phyloP scores from a whole-genome alignment of 1,284 basidiomycete genomes.

The Pholiota adiposa region DNA sequence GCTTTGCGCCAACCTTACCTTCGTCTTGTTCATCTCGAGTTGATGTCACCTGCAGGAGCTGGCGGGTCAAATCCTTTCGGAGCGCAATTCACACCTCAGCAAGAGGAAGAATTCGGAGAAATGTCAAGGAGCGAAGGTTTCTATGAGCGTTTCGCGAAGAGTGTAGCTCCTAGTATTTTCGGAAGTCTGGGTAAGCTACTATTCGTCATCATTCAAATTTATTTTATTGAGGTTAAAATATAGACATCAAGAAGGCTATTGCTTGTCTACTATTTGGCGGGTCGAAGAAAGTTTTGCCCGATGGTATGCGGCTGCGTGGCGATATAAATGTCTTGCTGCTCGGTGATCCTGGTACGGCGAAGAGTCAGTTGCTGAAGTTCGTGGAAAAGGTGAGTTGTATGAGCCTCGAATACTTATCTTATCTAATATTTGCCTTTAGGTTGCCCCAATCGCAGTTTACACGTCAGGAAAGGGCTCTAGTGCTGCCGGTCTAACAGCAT shows the following conservation, averaged over 20 bases:
- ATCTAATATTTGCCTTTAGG: constrained; percentile 45
- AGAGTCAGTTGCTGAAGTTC: constrained; percentile 97
- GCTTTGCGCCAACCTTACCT: constrained; percentile 96
- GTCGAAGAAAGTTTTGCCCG: constrained; percentile 97
- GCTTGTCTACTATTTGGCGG: constrained; percentile 95
- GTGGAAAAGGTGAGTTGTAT: constrained; percentile 83
- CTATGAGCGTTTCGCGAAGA: constrained; percentile 93
- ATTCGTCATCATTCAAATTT: constrained; percentile 8
- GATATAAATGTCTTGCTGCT: constrained; percentile 98
- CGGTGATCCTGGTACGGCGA: constrained; percentile 98
- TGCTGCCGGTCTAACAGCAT: constrained; percentile 97
- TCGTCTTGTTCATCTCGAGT: constrained; percentile 90
- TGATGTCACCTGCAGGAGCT: constrained; percentile 76
- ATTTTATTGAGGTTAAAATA: neutral
- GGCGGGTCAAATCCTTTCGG: constrained; percentile 79
- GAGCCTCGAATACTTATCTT: neutral
- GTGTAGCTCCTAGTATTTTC: constrained; percentile 97
- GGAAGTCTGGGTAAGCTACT: constrained; percentile 80
- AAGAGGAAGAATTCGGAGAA: constrained; percentile 94
- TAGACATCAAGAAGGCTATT: constrained; percentile 98
- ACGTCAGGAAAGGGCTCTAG: constrained; percentile 98
- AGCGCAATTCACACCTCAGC: constrained; percentile 89
- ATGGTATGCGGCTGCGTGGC: constrained; percentile 96
- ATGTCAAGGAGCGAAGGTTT: constrained; percentile 90
- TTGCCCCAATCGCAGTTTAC: constrained; percentile 97